Conservation (phyloP, 768 basidiomycete genomes). For the Lentinula lateritia region DNA sequence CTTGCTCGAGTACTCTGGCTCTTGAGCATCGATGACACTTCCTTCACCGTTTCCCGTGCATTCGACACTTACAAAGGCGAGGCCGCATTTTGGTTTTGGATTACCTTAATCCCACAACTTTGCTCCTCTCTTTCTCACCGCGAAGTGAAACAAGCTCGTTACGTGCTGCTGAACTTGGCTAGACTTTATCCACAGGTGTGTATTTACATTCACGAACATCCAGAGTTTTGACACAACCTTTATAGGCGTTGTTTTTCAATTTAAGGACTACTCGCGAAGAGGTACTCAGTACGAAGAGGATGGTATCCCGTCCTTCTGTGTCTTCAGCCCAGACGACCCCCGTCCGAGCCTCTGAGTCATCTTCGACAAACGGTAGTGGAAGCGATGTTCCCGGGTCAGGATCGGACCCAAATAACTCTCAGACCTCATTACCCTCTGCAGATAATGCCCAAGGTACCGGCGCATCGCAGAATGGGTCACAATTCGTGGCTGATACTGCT, state of each 20-base stretch:
- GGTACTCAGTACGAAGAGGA: conserved; percentile 39
- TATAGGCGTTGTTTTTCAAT: conserved; percentile 90
- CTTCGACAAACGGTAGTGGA: conserved; percentile 23
- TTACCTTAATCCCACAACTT: conserved; percentile 92
- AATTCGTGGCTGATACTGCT: conserved; percentile 16
- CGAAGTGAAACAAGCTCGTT: conserved; percentile 89
- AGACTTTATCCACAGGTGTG: conserved; percentile 88
- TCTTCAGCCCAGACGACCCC: not conserved
- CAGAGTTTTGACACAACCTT: conserved; percentile 8
- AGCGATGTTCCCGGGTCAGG: conserved; percentile 15
- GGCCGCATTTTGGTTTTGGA: conserved; percentile 98
- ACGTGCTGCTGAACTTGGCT: conserved; percentile 84
- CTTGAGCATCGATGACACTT: conserved; percentile 82
- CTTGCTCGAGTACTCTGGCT: conserved; percentile 95
- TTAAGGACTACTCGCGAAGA: conserved; percentile 82
- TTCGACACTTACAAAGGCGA: conserved; percentile 97
- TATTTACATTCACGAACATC: conserved; percentile 3
- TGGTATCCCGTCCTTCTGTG: conserved; percentile 20
- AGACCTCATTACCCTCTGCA: conserved; percentile 6
- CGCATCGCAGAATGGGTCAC: conserved; percentile 10
- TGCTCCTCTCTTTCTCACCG: conserved; percentile 84
- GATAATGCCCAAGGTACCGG: conserved; percentile 11
- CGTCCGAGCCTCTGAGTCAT: conserved; percentile 2
- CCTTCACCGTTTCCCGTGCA: conserved; percentile 65
- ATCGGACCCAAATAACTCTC: conserved; percentile 10